Evolutionary conservation across 1,284 basidiomycete species (phyloP).

Genomic region (Ceratobasidium sp.): DNA sequence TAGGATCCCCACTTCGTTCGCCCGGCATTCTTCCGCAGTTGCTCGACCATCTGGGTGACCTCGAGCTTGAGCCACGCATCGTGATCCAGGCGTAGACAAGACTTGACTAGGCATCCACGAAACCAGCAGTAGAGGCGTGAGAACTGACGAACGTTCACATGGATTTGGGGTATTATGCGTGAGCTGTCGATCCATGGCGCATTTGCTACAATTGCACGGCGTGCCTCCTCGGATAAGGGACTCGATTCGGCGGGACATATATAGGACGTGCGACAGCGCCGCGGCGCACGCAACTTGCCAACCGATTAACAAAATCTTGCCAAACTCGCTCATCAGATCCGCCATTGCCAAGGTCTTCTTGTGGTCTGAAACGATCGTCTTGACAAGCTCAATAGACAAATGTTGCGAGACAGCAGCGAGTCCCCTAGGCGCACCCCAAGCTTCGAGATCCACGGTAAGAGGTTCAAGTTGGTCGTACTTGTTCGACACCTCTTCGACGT

Average conservation of each 20-base stretch:
- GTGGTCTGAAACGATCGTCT: background rate
- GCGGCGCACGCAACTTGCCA: slow-evolving; percentile 9
- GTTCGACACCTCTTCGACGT: background rate
- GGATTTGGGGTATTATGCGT: background rate
- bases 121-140: background rate
- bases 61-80: background rate
- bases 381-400: background rate
- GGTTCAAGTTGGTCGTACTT: background rate
- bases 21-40: background rate
- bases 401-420: slow-evolving; percentile 7
- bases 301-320: background rate
- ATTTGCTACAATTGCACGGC: background rate
- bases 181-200: background rate
- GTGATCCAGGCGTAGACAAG: background rate
- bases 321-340: background rate
- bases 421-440: slow-evolving; percentile 26
- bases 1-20: slow-evolving; percentile 1
- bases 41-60: background rate
- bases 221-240: background rate
- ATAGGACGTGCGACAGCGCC: background rate
- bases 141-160: background rate
- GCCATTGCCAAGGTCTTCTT: background rate
- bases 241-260: background rate
- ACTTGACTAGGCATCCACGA: slow-evolving; percentile 16
- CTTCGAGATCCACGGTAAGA: background rate